A percentile compares a stretch with the other conserved stretches of the same genome.
phyloP scores from a whole-genome alignment of 169 alveolate species.

The Plasmodium inui region DNA sequence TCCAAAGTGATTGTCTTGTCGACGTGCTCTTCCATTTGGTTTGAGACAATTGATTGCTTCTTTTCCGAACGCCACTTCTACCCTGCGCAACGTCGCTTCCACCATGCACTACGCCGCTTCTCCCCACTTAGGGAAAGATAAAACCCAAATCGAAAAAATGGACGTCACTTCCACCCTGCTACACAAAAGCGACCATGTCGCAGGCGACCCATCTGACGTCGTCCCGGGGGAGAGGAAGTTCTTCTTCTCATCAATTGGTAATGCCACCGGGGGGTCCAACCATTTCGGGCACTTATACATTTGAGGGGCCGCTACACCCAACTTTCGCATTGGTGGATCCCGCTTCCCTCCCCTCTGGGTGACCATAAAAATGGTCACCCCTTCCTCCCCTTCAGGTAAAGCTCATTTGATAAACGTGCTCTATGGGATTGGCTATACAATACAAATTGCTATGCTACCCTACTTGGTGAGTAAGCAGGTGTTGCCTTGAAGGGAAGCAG shows the following conservation, averaged over 20 bases:
- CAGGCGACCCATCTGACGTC: constrained; percentile 43
- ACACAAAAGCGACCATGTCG: constrained; percentile 16
- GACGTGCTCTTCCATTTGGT: background rate
- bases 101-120: background rate
- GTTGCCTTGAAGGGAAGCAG: background rate
- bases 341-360: background rate
- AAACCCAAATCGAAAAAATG: constrained; percentile 9
- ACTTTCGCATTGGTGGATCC: background rate
- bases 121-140: background rate
- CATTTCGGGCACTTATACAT: background rate
- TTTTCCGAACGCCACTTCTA: background rate
- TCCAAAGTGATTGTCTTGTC: background rate
- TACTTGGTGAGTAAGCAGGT: constrained; percentile 23
- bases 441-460: constrained; percentile 68
- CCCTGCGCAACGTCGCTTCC: background rate
- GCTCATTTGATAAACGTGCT: constrained; percentile 67
- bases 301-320: background rate
- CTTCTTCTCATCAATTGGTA: constrained; percentile 69
- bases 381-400: constrained; percentile 16
- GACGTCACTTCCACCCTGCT: constrained; percentile 58
- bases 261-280: background rate
- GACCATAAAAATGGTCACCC: background rate
- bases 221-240: constrained; percentile 28
- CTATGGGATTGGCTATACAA: constrained; percentile 61
- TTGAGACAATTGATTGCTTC: background rate